Base-by-base conservation (phyloP, 257 asterid genomes). In the Cruciata laevipes region DNA sequence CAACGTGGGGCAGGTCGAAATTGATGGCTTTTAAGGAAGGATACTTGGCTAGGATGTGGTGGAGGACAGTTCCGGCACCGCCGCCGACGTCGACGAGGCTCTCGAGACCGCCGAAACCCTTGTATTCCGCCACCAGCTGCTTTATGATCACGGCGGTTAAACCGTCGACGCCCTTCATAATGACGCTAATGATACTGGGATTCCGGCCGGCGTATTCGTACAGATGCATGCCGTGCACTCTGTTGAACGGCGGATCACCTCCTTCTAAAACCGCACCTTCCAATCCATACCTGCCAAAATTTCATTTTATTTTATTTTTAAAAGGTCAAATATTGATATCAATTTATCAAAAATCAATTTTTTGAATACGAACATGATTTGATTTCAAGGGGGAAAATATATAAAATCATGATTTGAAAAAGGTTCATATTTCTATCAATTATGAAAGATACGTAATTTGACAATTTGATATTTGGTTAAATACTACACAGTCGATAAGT, bases 241-340 rank as follows among this genome's bases (percentile, higher is more conserved):
- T 14, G 33, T 60, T n/a, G 35, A 60, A 60, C 5, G 65, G 42
- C 10, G n/a, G 17, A 7, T 12, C 8, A 0, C 67, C 67, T n/a
- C 53, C 67, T 63, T 63, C 53, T 20, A 63, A 47, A 20, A 63
- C 53, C 3, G 67, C 67, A 37, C 44, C 13, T 11, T 14, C 67
- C 67, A 63, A 38, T 9, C 44, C 53, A 3, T 63, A 37, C 67
- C 67, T 63, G 3, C 4, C 12, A 3, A 47, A 16, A 16, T 16
- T 14, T 17, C n/a, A n/a, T n/a, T n/a, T n/a, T n/a, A n/a, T n/a
- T n/a, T n/a, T n/a, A n/a, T n/a, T 37, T 30, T 25, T 24, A 11
- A 1, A 8, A 17, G 47, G 12, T n/a, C 44, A 3, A 20, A 18
- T 49, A 40, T 40, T 40, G 12, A 4, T 10, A 17, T 40, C 49